These are phyloP conservation scores for Golubevia pallescens DNA, from an alignment of 1,284 basidiomycete species.

Conservation along the genomic window DNA sequence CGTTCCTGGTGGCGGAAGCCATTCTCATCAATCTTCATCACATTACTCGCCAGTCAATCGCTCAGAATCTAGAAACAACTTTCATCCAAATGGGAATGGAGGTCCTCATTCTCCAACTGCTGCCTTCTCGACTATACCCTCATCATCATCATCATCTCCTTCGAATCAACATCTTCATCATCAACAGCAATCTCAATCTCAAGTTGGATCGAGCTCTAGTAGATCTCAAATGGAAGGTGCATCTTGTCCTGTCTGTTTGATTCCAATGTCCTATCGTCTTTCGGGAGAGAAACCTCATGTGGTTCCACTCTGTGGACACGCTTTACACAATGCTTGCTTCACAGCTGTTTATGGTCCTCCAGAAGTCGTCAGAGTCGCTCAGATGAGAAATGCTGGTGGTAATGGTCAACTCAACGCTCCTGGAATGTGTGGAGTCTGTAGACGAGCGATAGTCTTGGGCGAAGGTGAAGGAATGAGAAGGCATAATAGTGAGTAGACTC, in stretches of 20 bases:
- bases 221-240: constrained; percentile 39
- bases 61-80: too few species aligned
- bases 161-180: too few species aligned
- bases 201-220: constrained; percentile 4
- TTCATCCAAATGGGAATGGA: too few species aligned
- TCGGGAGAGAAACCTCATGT: constrained; percentile 50
- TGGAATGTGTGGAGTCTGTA: constrained; percentile 53
- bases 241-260: constrained; percentile 49
- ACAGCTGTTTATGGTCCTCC: constrained; percentile 49
- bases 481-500: constrained; percentile 14
- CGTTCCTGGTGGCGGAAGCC: too few species aligned
- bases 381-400: constrained; percentile 19
- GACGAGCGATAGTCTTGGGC: constrained; percentile 39
- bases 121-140: too few species aligned
- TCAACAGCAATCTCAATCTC: background rate
- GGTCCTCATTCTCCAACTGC: too few species aligned
- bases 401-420: constrained; percentile 23
- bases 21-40: too few species aligned
- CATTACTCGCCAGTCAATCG: too few species aligned
- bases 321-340: constrained; percentile 53
- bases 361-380: constrained; percentile 28
- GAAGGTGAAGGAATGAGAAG: constrained; percentile 20
- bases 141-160: too few species aligned
- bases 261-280: constrained; percentile 44
- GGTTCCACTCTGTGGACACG: constrained; percentile 41